Conservation (phyloP, 2,329 filamentous ascomycete genomes). For the Aspergillus vadensis region DNA sequence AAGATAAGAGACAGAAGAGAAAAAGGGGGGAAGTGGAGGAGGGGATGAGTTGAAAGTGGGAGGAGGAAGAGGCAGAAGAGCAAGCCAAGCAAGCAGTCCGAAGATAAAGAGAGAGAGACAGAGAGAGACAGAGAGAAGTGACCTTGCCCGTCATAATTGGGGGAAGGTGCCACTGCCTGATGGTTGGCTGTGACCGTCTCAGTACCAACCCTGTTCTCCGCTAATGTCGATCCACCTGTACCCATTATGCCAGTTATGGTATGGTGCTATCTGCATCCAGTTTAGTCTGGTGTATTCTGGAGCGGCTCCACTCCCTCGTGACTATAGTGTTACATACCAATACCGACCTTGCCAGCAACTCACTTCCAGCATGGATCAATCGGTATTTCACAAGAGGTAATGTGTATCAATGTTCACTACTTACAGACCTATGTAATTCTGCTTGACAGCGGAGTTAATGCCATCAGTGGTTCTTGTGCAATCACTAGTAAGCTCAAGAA, state of each 20-base stretch:
- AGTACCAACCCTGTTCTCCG: slow-evolving; percentile 3
- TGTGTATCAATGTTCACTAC: too few relatives aligned
- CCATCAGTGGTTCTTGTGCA: too few relatives aligned
- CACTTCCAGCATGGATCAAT: background rate
- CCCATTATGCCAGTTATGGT: background rate
- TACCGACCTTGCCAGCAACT: background rate
- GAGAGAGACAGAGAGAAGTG: background rate
- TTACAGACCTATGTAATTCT: background rate
- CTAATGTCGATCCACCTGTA: background rate
- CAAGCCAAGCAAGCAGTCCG: background rate
- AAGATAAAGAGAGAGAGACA: background rate
- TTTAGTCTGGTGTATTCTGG: background rate
- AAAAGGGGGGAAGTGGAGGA: background rate
- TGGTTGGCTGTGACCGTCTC: slow-evolving; percentile 1
- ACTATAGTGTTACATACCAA: background rate
- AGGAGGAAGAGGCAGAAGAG: background rate
- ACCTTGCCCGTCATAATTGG: background rate
- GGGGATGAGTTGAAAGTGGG: background rate
- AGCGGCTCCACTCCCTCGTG: background rate
- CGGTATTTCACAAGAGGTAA: too few relatives aligned
- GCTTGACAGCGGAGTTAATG: background rate
- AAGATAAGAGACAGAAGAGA: background rate
- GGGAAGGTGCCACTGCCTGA: background rate
- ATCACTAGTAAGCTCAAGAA: too few relatives aligned
- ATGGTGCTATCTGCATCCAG: background rate